Evolutionary conservation across 768 basidiomycete species (phyloP).

Genomic region (Hydnum rufescens): DNA sequence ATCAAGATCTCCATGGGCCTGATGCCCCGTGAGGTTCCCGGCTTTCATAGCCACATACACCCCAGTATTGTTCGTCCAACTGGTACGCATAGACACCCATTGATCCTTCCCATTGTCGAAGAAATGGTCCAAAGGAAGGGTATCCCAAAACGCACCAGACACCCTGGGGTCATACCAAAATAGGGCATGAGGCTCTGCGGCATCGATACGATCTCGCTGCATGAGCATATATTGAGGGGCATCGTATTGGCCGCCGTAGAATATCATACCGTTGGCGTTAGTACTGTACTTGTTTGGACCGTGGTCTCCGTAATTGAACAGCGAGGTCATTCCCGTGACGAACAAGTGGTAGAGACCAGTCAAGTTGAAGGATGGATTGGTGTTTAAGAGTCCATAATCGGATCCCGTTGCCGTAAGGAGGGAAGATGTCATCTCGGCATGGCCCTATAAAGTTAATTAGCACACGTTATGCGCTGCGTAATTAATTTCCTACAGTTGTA

Average conservation of each 20-base stretch:
- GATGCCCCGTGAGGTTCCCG: conserved; percentile 59
- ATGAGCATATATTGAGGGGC: conserved; percentile 59
- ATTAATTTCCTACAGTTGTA: conserved; percentile 31
- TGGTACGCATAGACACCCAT: conserved; percentile 83
- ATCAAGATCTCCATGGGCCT: conserved; percentile 92
- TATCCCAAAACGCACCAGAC: conserved; percentile 83
- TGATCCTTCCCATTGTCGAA: conserved; percentile 55
- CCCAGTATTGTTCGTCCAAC: conserved; percentile 72
- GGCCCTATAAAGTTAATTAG: conserved; percentile 19
- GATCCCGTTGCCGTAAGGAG: conserved; percentile 75
- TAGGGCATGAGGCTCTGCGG: conserved; percentile 67
- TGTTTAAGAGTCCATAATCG: conserved; percentile 46
- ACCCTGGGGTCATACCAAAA: conserved; percentile 81
- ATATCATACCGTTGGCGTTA: conserved; percentile 74
- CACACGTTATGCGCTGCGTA: no score
- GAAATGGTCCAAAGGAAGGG: conserved; percentile 57
- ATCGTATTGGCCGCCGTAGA: conserved; percentile 51
- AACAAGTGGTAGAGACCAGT: conserved; percentile 77
- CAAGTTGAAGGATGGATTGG: conserved; percentile 45
- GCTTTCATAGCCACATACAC: conserved; percentile 84
- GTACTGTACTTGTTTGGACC: conserved; percentile 91
- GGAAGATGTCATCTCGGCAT: conserved; percentile 74
- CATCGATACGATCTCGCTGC: conserved; percentile 79
- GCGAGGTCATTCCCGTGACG: conserved; percentile 55
- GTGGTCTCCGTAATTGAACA: conserved; percentile 70